Evolutionary conservation across 2,329 filamentous ascomycete genomes (phyloP), one percentile per base, ranked within the genome.

Genomic region (Colletotrichum tanaceti): DNA sequence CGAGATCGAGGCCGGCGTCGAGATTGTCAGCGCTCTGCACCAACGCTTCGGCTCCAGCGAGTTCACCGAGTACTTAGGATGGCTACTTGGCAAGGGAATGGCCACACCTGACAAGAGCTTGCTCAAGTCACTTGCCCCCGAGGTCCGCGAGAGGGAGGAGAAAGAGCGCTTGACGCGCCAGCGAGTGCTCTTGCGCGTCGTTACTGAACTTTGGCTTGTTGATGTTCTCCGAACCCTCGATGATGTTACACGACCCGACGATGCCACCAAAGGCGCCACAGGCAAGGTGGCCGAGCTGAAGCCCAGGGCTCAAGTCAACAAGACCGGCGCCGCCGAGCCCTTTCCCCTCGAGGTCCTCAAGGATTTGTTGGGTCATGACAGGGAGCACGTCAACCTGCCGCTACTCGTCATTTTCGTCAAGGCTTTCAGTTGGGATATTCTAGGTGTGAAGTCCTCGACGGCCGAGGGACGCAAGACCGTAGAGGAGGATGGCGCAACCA

Each of bases 311-410:
- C 84, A 85, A 28, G 80, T 82, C 60, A 88, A 89, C 68, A 89
- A 89, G 72, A 86, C 87, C 35, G 89, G 86, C 47, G 90, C 91
- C 68, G 87, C 93, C 2, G 96, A 99, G 72, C 96, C 96, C 0
- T 98, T 99, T 73, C 97, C 97, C 4, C 84, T 99, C 22, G 96
- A 99, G 78, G 95, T 98, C n/a, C 83, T 99, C 47, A 99, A 99
- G 81, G 97, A 99, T 77, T 87, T 99, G 72, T 86, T 99, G 18
- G 94, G 94, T 9, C 91, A 98, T 76, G 96, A 99, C 77, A 89
- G 94, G 63, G 95, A 99, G 73, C 96, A 98, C 76, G 84, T 89
- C 63, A 99, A 98, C 76, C 82, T 99, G 50, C 94, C 96, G 1
- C 83, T 99, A 53, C 91, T 98, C 6, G 96, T 98, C 59, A 87